These are phyloP conservation scores for Pezicula neosporulosa DNA, from an alignment of 2,329 filamentous ascomycete species.

Conservation along the genomic window DNA sequence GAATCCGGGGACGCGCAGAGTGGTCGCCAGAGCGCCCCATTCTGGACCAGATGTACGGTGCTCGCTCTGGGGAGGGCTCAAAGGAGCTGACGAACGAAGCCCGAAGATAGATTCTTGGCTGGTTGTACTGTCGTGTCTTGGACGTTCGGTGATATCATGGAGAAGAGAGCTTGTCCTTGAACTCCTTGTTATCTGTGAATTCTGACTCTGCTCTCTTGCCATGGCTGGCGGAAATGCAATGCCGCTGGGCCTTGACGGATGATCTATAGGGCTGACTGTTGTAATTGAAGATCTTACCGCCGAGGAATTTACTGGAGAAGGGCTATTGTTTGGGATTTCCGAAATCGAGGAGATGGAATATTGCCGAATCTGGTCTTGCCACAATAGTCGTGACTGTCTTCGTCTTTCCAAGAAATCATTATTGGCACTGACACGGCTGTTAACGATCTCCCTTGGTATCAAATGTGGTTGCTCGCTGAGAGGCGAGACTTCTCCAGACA, in stretches of 20 bases:
- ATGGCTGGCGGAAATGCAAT: neutral
- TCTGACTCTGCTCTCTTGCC: constrained; percentile 18
- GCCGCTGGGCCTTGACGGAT: neutral
- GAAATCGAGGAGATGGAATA: constrained; percentile 17
- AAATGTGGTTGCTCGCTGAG: constrained; percentile 5
- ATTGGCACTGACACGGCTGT: constrained; percentile 19
- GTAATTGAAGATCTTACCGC: constrained; percentile 3
- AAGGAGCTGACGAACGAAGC: constrained; percentile 9
- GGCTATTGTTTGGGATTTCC: constrained; percentile 12
- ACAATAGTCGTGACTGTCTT: constrained; percentile 18
- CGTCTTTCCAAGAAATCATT: constrained; percentile 24
- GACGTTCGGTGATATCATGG: constrained; percentile 11
- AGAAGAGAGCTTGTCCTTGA: constrained; percentile 20
- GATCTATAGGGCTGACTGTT: constrained; percentile 15
- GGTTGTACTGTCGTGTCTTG: constrained; percentile 9
- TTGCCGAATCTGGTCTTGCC: constrained; percentile 20
- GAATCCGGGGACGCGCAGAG: constrained; percentile 17
- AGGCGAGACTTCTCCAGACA: constrained; percentile 16
- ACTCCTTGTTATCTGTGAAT: constrained; percentile 16
- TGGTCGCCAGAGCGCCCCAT: constrained; percentile 12
- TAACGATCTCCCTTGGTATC: constrained; percentile 22
- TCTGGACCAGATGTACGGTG: constrained; percentile 10
- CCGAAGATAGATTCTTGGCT: constrained; percentile 22
- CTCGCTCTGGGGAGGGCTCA: constrained; percentile 17
- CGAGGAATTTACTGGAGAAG: constrained; percentile 4